Percentiles rank a stretch among this genome's conserved stretches.
These are phyloP conservation scores for Jatropha multifida DNA, from an alignment of 441 rosid genomes.

Conservation along the genomic window DNA sequence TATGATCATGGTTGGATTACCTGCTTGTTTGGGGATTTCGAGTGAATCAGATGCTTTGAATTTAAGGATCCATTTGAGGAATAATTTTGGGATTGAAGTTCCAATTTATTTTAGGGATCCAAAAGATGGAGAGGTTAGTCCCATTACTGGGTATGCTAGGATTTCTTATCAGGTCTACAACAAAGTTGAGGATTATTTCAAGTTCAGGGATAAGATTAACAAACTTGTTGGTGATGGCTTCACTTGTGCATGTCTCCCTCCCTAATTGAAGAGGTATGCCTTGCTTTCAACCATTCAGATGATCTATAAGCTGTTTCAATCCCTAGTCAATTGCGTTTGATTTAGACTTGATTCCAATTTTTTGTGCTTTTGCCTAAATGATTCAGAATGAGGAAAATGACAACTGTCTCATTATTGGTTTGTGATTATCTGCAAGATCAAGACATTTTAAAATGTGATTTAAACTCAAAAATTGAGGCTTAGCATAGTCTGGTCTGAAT, in stretches of 20 bases:
- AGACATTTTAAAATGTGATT: neutral
- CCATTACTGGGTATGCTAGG: constrained; percentile 66
- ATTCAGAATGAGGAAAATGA: neutral
- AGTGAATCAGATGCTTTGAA: constrained; percentile 52
- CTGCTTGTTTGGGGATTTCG: constrained; percentile 55
- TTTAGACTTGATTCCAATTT: neutral
- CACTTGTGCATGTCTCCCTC: constrained; percentile 50
- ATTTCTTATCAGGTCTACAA: constrained; percentile 87
- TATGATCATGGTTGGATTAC: constrained; percentile 94
- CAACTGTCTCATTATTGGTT: neutral
- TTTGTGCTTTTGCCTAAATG: neutral
- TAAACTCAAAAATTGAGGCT: neutral
- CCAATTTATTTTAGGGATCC: constrained; percentile 64
- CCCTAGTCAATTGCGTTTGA: too few relatives aligned
- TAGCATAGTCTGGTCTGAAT: too few relatives aligned
- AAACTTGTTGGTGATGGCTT: constrained; percentile 53
- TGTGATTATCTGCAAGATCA: neutral
- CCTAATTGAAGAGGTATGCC: constrained; percentile 41
- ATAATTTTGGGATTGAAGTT: constrained; percentile 60
- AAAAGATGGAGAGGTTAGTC: constrained; percentile 48
- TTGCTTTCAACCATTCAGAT: constrained; percentile 12
- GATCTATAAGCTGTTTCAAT: neutral
- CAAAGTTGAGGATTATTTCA: constrained; percentile 68
- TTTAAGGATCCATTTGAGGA: constrained; percentile 68
- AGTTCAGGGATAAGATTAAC: constrained; percentile 59